Base-by-base conservation (phyloP, 495 filamentous ascomycete species). In the Podospora comata region DNA sequence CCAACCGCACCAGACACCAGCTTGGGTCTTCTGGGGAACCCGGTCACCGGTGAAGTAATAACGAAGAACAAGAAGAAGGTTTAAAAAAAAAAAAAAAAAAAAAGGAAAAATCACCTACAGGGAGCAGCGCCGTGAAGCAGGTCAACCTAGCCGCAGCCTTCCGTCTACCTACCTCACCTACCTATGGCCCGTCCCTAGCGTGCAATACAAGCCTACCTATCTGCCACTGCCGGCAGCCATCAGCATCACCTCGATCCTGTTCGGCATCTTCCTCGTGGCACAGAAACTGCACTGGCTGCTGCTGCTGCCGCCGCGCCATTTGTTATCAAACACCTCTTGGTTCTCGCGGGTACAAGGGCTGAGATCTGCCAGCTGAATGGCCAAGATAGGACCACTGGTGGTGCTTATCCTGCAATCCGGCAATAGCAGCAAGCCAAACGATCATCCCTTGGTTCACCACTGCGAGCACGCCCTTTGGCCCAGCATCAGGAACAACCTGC, bases 331-430 rank as follows among this genome's bases (percentile, higher is more conserved):
- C 32, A 56, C 58, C 54, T 39, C 20, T 60, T 23, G 26, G 61
- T 62, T 62, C 60, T 60, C 44, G 69, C 13, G 32, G 54, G 68
- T 66, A 65, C 57, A 60, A 67, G 66, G 62, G 71, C 71, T 72
- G 73, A 72, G 53, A 70, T 48, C 20, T 57, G 67, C 58, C 58
- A 71, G 66, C 62, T 77, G 75, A 74, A 69, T 77, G 75, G 75
- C 70, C 72, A 72, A 69, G 66, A 64, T 60, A 13, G 28, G 44
- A 48, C 39, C 39, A 48, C 39, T 70, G 64, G 34, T 67, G 65
- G 34, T 77, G 69, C 65, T 73, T 74, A 70, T 75, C 67, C 71
- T 72, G 68, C 75, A 74, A 60, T 67, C 61, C 57, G 65, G 73
- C 67, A 72, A 66, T 69, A 70, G 64, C 61, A 68, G 59, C 68